These are phyloP conservation scores for Cyberlindnera samutprakarnensis DNA, from an alignment of 805 yeast species.

Conservation along the genomic window DNA sequence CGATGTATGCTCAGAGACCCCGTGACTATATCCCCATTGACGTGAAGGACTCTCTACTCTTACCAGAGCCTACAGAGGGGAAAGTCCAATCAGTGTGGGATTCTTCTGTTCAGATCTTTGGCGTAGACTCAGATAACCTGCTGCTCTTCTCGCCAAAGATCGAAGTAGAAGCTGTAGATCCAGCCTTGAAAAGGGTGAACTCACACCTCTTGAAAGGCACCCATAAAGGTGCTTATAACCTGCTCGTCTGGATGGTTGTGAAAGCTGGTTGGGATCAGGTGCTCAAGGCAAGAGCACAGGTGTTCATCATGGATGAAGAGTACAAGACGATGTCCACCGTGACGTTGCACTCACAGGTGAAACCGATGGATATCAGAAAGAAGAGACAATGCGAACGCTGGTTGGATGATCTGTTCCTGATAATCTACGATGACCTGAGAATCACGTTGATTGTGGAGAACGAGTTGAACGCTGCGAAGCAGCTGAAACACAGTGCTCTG, in stretches of 20 bases:
- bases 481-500: constrained; percentile 46
- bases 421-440: constrained; percentile 58
- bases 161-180: constrained; percentile 38
- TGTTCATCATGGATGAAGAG: constrained; percentile 79
- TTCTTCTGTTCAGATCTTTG: constrained; percentile 16
- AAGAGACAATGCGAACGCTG: constrained; percentile 69
- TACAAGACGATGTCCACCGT: constrained; percentile 31
- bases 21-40: constrained; percentile 39
- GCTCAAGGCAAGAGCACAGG: constrained; percentile 54
- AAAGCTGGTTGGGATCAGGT: constrained; percentile 79
- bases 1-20: constrained; percentile 43
- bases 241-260: constrained; percentile 61
- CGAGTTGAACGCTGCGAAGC: constrained; percentile 18
- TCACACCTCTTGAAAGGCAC: constrained; percentile 46
- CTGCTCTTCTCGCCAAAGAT: constrained; percentile 12
- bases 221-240: constrained; percentile 53
- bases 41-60: constrained; percentile 33
- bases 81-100: constrained; percentile 42
- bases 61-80: constrained; percentile 51
- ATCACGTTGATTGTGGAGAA: constrained; percentile 28
- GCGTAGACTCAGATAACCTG: constrained; percentile 21
- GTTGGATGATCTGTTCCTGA: constrained; percentile 68
- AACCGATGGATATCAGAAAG: constrained; percentile 9
- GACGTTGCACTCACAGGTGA: constrained; percentile 10
- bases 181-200: constrained; percentile 41